Percentiles rank a stretch among this genome's conserved stretches.
These are phyloP conservation scores for Alternaria sp. DNA, from an alignment of 2,329 filamentous ascomycete species.

Conservation along the genomic window DNA sequence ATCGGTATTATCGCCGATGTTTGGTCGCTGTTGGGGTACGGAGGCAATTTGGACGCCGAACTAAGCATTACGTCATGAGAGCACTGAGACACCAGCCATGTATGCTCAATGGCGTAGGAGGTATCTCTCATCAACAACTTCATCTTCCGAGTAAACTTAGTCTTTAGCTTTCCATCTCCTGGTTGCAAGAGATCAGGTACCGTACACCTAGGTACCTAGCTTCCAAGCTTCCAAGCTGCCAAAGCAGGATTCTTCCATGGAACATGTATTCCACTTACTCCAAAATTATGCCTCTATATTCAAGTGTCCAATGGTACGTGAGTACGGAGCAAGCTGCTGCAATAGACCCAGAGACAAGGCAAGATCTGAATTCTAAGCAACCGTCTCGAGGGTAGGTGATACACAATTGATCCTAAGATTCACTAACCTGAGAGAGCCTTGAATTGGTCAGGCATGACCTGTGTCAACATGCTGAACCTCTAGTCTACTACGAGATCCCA, in stretches of 20 bases:
- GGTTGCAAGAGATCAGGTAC: not conserved
- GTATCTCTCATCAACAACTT: constrained; percentile 68
- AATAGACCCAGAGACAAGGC: not conserved
- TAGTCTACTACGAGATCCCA: too few species aligned
- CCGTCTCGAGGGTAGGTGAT: not conserved
- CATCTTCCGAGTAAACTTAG: constrained; percentile 80
- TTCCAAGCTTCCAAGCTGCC: not conserved
- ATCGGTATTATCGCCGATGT: constrained; percentile 7
- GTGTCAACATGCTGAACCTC: fast-evolving
- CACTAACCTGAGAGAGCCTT: too few species aligned
- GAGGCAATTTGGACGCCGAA: not conserved
- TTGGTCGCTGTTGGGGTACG: not conserved
- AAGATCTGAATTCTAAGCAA: not conserved
- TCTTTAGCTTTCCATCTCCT: constrained; percentile 62
- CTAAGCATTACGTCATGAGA: constrained; percentile 48
- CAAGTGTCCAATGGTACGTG: not conserved
- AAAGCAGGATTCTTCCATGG: not conserved
- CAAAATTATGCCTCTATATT: not conserved
- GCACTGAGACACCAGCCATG: not conserved
- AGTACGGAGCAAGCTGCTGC: not conserved
- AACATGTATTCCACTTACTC: not conserved
- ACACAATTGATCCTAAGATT: too few species aligned
- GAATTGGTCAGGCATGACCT: too few species aligned
- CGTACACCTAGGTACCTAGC: not conserved
- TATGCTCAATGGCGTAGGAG: constrained; percentile 47